Conservation (phyloP, 495 filamentous ascomycete species). For the Neurospora tetraspora region DNA sequence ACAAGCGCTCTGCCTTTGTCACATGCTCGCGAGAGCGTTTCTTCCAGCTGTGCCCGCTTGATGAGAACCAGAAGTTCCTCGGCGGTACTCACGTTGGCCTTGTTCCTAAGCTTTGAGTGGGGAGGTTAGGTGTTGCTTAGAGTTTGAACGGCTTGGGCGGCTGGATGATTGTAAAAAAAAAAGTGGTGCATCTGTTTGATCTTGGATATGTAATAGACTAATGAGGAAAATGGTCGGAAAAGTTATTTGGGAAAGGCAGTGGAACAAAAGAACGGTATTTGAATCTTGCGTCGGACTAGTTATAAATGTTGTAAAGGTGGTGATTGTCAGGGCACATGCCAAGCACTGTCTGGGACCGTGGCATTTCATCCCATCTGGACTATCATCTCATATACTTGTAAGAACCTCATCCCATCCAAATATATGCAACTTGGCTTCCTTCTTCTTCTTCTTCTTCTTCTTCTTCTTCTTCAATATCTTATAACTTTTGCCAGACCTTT, state of each 20-base stretch:
- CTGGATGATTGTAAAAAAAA: not conserved
- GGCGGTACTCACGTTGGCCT: conserved; percentile 36
- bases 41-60: conserved; percentile 56
- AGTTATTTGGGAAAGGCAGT: not conserved
- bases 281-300: not conserved
- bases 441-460: too few relatives aligned
- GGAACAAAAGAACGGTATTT: not conserved
- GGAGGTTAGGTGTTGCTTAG: not conserved
- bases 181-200: not conserved
- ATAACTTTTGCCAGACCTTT: too few relatives aligned
- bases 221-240: not conserved
- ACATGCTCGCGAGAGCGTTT: conserved; percentile 53
- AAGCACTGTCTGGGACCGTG: too few relatives aligned
- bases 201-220: not conserved
- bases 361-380: too few relatives aligned
- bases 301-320: not conserved
- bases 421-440: too few relatives aligned
- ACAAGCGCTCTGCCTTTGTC: conserved; percentile 56
- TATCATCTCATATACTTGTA: too few relatives aligned
- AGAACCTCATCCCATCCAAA: too few relatives aligned
- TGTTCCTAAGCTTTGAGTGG: conserved; percentile 33
- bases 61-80: conserved; percentile 36
- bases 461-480: too few relatives aligned
- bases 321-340: not conserved
- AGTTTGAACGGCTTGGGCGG: not conserved